These are phyloP conservation scores for Amborella trichopoda DNA, from an alignment of 164 flowering plant genomes.

Conservation along the genomic window DNA sequence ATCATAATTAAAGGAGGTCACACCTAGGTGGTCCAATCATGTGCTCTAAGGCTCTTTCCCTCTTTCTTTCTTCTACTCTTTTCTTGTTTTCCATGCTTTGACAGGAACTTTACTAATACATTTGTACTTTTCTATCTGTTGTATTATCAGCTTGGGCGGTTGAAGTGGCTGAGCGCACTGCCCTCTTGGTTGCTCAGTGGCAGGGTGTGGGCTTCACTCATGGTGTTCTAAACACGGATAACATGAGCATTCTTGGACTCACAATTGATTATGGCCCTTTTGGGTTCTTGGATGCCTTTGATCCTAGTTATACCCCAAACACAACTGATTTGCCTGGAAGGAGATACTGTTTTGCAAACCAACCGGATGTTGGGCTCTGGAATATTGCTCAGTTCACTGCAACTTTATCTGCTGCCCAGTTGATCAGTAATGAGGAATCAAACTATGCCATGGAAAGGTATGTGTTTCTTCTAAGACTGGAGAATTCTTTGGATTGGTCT, in stretches of 20 bases:
- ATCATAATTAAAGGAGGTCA: too few relatives aligned
- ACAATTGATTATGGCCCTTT: slow-evolving; percentile 99
- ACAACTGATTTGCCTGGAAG: slow-evolving; percentile 99
- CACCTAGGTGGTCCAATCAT: too few relatives aligned
- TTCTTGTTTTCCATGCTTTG: not conserved
- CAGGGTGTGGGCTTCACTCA: slow-evolving; percentile 99
- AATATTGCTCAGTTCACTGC: slow-evolving; percentile 83
- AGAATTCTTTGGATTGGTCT: too few relatives aligned
- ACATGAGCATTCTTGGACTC: slow-evolving; percentile 93
- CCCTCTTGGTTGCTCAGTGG: slow-evolving; percentile 88
- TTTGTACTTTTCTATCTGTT: too few relatives aligned
- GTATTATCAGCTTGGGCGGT: slow-evolving; percentile 77
- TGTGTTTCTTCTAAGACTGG: too few relatives aligned
- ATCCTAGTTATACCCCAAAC: slow-evolving; percentile 94
- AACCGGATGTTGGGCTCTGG: slow-evolving; percentile 97
- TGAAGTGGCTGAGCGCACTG: slow-evolving; percentile 94
- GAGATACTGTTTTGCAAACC: slow-evolving; percentile 97
- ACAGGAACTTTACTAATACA: too few relatives aligned
- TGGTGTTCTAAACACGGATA: slow-evolving; percentile 95
- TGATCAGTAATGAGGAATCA: slow-evolving; percentile 74
- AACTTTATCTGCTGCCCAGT: slow-evolving; percentile 58
- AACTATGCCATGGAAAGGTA: slow-evolving; percentile 99
- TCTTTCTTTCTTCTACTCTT: not conserved
- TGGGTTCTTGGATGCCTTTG: slow-evolving; percentile 98
- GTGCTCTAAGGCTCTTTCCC: not conserved